Evolutionary conservation across 2,329 filamentous ascomycete genomes (phyloP).

Genomic region (Sporothrix brasiliensis): DNA sequence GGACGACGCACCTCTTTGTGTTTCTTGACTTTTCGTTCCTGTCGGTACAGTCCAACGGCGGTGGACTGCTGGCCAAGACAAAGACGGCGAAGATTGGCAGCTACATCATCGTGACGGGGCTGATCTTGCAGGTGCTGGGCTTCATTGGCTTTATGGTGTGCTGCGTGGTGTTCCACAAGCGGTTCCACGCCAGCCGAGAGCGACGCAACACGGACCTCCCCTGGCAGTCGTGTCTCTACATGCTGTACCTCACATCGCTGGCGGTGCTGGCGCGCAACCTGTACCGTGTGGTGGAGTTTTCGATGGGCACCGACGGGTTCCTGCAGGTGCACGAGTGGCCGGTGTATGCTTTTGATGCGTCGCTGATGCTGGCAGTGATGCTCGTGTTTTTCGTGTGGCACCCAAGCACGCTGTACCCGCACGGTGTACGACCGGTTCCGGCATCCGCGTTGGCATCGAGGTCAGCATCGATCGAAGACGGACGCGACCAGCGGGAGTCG

Average conservation of each 20-base stretch:
- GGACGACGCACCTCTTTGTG: slow-evolving; percentile 44
- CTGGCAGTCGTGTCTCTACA: slow-evolving; percentile 44
- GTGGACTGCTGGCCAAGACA: slow-evolving; percentile 39
- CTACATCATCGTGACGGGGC: slow-evolving; percentile 55
- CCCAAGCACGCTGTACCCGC: slow-evolving; percentile 34
- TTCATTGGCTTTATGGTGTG: slow-evolving; percentile 57
- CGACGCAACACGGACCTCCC: slow-evolving; percentile 29
- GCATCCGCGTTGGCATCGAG: background rate
- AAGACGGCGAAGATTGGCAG: slow-evolving; percentile 44
- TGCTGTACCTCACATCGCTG: slow-evolving; percentile 45
- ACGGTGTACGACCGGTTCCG: background rate
- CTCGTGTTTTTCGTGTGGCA: slow-evolving; percentile 35
- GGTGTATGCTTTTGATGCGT: slow-evolving; percentile 50
- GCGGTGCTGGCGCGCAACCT: slow-evolving; percentile 50
- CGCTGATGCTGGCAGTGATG: slow-evolving; percentile 45
- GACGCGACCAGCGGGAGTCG: slow-evolving; percentile 10
- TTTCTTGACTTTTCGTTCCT: slow-evolving; percentile 42
- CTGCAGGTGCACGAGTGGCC: slow-evolving; percentile 48
- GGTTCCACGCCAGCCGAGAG: slow-evolving; percentile 28
- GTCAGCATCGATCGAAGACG: background rate
- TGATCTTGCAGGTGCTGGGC: slow-evolving; percentile 59
- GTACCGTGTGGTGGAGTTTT: slow-evolving; percentile 55
- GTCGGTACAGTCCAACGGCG: slow-evolving; percentile 41
- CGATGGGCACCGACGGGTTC: slow-evolving; percentile 48
- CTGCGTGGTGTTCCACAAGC: slow-evolving; percentile 49